These are phyloP conservation scores for Phyllosticta citrichinensis DNA, from an alignment of 2,329 filamentous ascomycete genomes.

Conservation along the genomic window DNA sequence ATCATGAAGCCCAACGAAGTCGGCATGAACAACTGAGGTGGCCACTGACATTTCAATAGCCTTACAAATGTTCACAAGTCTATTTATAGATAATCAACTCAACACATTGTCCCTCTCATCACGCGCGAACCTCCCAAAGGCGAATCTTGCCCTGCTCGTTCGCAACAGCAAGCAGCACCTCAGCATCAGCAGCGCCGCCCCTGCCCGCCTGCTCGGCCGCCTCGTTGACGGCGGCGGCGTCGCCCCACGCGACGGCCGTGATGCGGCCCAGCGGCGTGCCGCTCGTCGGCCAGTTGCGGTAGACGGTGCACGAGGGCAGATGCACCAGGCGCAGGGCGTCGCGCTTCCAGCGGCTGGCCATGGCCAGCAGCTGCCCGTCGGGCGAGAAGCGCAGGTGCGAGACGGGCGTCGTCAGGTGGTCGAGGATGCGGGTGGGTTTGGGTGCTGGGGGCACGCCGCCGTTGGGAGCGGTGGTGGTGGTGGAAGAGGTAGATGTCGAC, in stretches of 20 bases:
- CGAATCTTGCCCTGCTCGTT: constrained; percentile 84
- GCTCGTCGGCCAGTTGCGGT: constrained; percentile 91
- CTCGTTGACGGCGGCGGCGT: constrained; percentile 36
- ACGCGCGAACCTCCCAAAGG: constrained; percentile 59
- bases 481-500: constrained; percentile 8
- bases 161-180: constrained; percentile 61
- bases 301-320: constrained; percentile 84
- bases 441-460: constrained; percentile 54
- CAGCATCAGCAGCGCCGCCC: constrained; percentile 16
- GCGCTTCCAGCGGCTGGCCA: constrained; percentile 78
- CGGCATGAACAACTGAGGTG: too few relatives aligned
- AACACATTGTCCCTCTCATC: neutral
- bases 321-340: constrained; percentile 83
- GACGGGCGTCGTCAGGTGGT: constrained; percentile 80
- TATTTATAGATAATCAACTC: too few relatives aligned
- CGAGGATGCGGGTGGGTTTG: constrained; percentile 61
- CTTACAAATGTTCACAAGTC: too few relatives aligned
- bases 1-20: too few relatives aligned
- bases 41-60: too few relatives aligned
- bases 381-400: constrained; percentile 72
- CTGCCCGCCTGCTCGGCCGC: constrained; percentile 34
- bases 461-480: constrained; percentile 30
- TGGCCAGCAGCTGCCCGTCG: constrained; percentile 80
- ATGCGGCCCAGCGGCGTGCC: constrained; percentile 81
- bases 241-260: constrained; percentile 44